Evolutionary conservation across 805 yeast genomes (phyloP).

Genomic region (Teunomyces pallodes): DNA sequence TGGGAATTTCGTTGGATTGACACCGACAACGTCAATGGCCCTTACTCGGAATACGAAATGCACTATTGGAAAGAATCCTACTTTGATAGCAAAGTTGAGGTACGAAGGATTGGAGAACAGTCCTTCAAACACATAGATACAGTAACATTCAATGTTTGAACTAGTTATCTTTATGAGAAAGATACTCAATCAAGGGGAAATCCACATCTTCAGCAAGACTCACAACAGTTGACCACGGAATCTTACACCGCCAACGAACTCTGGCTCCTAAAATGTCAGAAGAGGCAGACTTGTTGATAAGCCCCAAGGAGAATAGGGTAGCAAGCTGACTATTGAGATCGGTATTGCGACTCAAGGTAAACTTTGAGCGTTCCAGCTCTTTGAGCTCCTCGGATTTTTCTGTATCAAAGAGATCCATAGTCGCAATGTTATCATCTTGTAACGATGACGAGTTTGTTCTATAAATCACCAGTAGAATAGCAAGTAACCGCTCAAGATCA

Average conservation of each 20-base stretch:
- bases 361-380: conserved; percentile 33
- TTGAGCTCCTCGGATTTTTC: conserved; percentile 33
- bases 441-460: conserved; percentile 36
- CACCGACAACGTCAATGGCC: conserved; percentile 44
- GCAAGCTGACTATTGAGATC: conserved; percentile 59
- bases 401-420: conserved; percentile 24
- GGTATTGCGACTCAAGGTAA: conserved; percentile 40
- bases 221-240: conserved; percentile 62
- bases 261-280: conserved; percentile 62
- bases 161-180: conserved; percentile 18
- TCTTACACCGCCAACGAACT: conserved; percentile 76
- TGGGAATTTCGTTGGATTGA: conserved; percentile 54
- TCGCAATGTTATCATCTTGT: conserved; percentile 18
- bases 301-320: conserved; percentile 53
- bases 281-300: conserved; percentile 42
- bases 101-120: conserved; percentile 27
- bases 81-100: conserved; percentile 47
- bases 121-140: conserved; percentile 23
- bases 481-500: conserved; percentile 74
- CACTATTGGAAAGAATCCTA: conserved; percentile 50
- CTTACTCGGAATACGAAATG: conserved; percentile 54
- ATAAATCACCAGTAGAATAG: conserved; percentile 73
- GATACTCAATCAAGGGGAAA: conserved; percentile 63
- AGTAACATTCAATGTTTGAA: conserved; percentile 17
- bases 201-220: conserved; percentile 61